phyloP scores from a whole-genome alignment of 2,329 filamentous ascomycete species.

The Venturiaceae sp. region DNA sequence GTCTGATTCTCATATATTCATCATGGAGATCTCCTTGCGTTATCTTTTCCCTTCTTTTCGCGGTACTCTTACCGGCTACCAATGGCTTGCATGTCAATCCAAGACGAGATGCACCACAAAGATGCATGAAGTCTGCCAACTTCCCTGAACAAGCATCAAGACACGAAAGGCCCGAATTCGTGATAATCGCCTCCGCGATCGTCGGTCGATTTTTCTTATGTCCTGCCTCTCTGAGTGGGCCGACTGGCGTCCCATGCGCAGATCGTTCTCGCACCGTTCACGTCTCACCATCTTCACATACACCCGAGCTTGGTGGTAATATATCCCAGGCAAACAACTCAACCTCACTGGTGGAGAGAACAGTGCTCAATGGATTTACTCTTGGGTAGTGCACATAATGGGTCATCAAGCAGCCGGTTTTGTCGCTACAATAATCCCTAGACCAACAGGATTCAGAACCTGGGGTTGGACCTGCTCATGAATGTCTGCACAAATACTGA shows the following conservation, averaged over 20 bases:
- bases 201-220: not conserved
- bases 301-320: not conserved
- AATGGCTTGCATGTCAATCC: not conserved
- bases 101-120: not conserved
- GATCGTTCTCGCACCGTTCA: not conserved
- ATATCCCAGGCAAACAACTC: not conserved
- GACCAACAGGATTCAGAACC: not conserved
- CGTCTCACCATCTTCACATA: not conserved
- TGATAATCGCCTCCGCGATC: not conserved
- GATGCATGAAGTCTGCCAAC: not conserved
- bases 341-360: not conserved
- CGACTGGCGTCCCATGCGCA: not conserved
- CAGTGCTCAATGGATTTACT: not conserved
- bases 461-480: too few species aligned
- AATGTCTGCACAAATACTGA: not conserved
- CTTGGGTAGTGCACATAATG: not conserved
- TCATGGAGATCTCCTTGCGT: not conserved
- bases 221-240: not conserved
- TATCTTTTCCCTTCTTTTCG: not conserved
- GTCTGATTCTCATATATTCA: not conserved
- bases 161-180: not conserved
- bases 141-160: not conserved
- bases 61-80: not conserved
- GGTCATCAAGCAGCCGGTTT: not conserved
- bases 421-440: not conserved